Base-by-base conservation (phyloP, 768 basidiomycete species). In the Leucogyrophana mollusca region DNA sequence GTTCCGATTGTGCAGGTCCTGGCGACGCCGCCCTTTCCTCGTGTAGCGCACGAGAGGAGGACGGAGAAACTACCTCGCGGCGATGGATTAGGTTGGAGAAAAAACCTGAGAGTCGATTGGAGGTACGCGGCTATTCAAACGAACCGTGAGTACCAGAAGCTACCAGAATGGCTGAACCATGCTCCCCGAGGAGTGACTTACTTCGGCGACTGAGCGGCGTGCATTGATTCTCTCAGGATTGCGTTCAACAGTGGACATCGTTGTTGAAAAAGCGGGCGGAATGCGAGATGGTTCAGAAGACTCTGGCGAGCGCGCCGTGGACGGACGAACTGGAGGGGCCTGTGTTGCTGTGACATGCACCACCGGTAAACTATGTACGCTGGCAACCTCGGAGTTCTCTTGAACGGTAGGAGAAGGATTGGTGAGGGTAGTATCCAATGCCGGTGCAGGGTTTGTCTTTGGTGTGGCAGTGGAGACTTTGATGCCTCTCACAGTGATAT, bases 31-130 rank as follows among this genome's bases (percentile, higher is more conserved):
- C 56, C 14, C 39, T 53, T 20, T 69, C 69, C 25, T 73, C 76
- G 25, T 61, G 66, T 16, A 68, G 58, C 11, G 67, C 53, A 35
- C 66, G 59, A 10, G 67, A 46, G 13, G 43, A 47, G 22, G 63
- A 33, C 1, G 51, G 47, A 3, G 69, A 57, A 11, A 64, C 53
- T 33, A 65, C 67, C 43, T 90, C 85, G 40, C 85, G 77, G 46
- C 89, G 80, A 58, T 86, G 82, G 5, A 92, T 87, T 47, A 92
- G 74, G 56, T 79, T 81, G 13, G 79, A 84, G 62, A 91, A 83
- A 66, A 92, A 92, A n/a, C 90, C 90, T 20, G 90, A 92, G 23
- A 92, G 72, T 22, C 90, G 77, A 59, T 83, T 89, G 21, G 84
- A 75, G 32, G 83, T 69, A 46, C 88, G 83, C 49, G 67, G 64